Percentiles rank a stretch among this genome's conserved stretches.
These are phyloP conservation scores for Malassezia psittaci DNA, from an alignment of 1,284 basidiomycete genomes.

Conservation along the genomic window DNA sequence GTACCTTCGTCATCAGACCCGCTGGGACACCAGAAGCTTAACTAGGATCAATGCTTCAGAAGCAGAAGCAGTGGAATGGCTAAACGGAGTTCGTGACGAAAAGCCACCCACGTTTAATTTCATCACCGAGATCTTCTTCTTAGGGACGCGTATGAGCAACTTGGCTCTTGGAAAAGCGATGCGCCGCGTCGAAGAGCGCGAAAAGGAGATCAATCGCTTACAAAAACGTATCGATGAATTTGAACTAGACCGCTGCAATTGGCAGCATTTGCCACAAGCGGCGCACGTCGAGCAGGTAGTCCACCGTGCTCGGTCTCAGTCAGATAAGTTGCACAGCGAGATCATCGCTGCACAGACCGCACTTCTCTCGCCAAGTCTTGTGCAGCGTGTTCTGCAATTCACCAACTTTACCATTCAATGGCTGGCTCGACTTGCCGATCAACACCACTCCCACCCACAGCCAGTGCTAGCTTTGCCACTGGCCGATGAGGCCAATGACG, in stretches of 20 bases:
- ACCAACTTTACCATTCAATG: conserved; percentile 83
- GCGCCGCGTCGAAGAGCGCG: conserved; percentile 65
- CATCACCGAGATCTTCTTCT: conserved; percentile 88
- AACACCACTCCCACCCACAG: conserved; percentile 64
- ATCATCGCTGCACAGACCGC: conserved; percentile 75
- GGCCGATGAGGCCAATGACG: conserved; percentile 68
- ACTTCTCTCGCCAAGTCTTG: conserved; percentile 73
- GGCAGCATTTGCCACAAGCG: conserved; percentile 30
- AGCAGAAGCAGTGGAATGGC: conserved; percentile 37
- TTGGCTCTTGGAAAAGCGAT: conserved; percentile 50
- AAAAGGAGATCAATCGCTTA: conserved; percentile 53
- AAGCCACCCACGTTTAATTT: conserved; percentile 59
- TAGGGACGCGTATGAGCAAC: conserved; percentile 49
- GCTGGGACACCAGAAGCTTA: conserved; percentile 32
- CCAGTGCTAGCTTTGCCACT: conserved; percentile 54
- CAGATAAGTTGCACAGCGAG: conserved; percentile 44
- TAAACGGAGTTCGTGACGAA: conserved; percentile 3
- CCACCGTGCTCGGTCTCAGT: conserved; percentile 35
- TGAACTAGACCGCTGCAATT: conserved; percentile 52
- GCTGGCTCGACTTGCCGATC: conserved; percentile 87
- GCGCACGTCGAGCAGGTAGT: conserved; percentile 44
- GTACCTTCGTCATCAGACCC: conserved; percentile 51
- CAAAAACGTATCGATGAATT: conserved; percentile 67
- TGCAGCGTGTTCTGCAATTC: conserved; percentile 70
- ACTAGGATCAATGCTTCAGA: conserved; percentile 45